Percentiles rank a stretch among this genome's conserved stretches.
Conservation (phyloP, 345 rosid genomes). For the Fremontodendron californicum region DNA sequence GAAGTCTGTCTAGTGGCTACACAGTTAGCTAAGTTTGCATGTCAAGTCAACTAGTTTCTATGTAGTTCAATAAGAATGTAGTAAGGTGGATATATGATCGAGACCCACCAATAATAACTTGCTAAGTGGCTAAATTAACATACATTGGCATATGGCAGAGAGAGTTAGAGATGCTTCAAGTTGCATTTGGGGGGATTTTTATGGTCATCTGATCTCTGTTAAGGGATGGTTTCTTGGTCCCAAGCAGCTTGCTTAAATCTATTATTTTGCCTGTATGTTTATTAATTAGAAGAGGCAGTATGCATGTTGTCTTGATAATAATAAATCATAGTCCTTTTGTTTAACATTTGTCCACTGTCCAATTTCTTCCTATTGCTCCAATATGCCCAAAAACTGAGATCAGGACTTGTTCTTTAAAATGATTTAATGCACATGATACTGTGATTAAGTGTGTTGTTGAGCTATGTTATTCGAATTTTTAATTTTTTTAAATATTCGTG, state of each 20-base stretch:
- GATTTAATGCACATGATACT: neutral
- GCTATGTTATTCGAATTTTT: too few species aligned
- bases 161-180: neutral
- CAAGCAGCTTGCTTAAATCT: neutral
- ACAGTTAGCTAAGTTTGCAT: constrained; percentile 17
- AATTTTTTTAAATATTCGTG: too few species aligned
- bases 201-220: neutral
- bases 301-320: constrained; percentile 3
- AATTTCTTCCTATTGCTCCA: neutral
- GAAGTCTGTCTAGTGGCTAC: neutral
- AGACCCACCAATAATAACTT: neutral
- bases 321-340: neutral
- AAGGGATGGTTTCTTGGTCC: neutral
- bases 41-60: neutral
- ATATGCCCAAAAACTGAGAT: neutral
- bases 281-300: neutral
- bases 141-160: neutral
- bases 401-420: neutral
- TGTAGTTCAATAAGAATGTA: neutral
- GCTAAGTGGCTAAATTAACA: neutral
- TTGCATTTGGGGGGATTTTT: neutral
- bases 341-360: neutral
- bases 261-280: neutral
- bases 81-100: neutral
- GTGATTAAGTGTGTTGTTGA: too few species aligned